Conservation (phyloP, 108 stramenopile species). For the Pseudonitzschia delicatissima region DNA sequence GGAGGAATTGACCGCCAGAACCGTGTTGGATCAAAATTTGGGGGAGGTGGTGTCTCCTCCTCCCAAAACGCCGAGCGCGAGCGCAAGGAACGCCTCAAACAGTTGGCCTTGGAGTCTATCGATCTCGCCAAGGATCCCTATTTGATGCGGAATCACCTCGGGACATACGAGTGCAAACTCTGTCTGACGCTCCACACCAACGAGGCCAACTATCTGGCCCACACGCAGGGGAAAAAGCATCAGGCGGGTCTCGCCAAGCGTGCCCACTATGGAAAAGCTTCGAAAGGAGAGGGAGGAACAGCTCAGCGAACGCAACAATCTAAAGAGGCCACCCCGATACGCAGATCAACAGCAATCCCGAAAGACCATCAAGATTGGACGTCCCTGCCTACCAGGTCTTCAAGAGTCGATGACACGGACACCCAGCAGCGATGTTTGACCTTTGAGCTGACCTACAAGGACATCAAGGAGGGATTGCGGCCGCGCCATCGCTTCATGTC, state of each 20-base stretch:
- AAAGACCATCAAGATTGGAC: conserved; percentile 86
- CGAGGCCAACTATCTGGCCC: conserved; percentile 98
- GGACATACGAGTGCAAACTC: conserved; percentile 98
- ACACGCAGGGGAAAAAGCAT: conserved; percentile 99
- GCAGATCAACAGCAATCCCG: conserved; percentile 37
- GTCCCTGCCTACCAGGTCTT: conserved; percentile 99
- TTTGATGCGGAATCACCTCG: conserved; percentile 97
- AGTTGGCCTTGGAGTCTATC: conserved; percentile 96
- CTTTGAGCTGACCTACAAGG: conserved; percentile 96
- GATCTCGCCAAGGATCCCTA: conserved; percentile 99
- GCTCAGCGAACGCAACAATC: neutral
- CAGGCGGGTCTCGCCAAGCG: conserved; percentile 92
- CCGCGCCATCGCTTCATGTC: conserved; percentile 99
- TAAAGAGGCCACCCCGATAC: conserved; percentile 7
- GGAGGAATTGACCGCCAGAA: conserved; percentile 93
- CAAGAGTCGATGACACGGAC: conserved; percentile 80
- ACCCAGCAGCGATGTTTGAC: conserved; percentile 91
- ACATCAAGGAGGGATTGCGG: conserved; percentile 87
- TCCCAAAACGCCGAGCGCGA: conserved; percentile 91
- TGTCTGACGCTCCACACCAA: conserved; percentile 98
- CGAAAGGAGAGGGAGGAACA: conserved; percentile 45
- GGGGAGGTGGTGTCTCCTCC: conserved; percentile 94
- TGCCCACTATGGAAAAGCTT: conserved; percentile 83
- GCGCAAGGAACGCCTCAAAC: conserved; percentile 93
- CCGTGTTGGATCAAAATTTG: conserved; percentile 96